phyloP scores from a whole-genome alignment of 2,329 filamentous ascomycete species.

The Dactylellina drechsleri region DNA sequence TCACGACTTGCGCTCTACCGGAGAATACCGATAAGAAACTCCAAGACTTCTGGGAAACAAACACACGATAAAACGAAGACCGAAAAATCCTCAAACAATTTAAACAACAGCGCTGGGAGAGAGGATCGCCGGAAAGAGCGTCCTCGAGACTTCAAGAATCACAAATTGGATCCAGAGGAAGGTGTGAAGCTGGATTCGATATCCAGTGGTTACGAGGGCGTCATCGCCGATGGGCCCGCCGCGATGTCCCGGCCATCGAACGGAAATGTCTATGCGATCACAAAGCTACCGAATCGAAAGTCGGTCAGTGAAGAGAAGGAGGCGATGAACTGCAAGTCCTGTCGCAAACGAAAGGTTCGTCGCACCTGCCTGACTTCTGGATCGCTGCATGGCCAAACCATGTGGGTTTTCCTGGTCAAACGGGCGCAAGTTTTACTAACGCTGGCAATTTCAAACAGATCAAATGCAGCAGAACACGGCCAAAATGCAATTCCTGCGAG shows the following conservation, averaged over 20 bases:
- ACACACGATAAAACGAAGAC: slow-evolving; percentile 2
- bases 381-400: background rate
- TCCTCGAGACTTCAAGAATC: slow-evolving; percentile 37
- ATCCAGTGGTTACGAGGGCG: slow-evolving; percentile 52
- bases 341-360: slow-evolving; percentile 85
- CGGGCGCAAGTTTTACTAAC: slow-evolving; percentile 34
- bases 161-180: slow-evolving; percentile 51
- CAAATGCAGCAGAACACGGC: slow-evolving; percentile 87
- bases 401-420: slow-evolving; percentile 28
- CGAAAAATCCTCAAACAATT: background rate
- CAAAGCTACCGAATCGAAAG: slow-evolving; percentile 64
- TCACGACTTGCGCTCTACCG: slow-evolving; percentile 10
- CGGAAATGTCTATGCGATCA: slow-evolving; percentile 54
- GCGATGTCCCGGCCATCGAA: slow-evolving; percentile 53
- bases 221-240: slow-evolving; percentile 52
- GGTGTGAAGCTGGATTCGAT: slow-evolving; percentile 53
- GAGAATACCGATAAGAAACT: background rate
- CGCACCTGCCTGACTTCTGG: background rate
- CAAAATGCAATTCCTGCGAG: slow-evolving; percentile 87
- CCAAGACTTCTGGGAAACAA: background rate
- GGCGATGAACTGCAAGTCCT: slow-evolving; percentile 96
- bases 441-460: slow-evolving; percentile 69
- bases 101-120: slow-evolving; percentile 8
- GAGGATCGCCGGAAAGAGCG: slow-evolving; percentile 46
- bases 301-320: slow-evolving; percentile 80